A percentile compares a stretch with the other conserved stretches of the same genome.
Evolutionary conservation across 306 rosid species (phyloP).

Genomic region (Trichosanthes cucumerina): DNA sequence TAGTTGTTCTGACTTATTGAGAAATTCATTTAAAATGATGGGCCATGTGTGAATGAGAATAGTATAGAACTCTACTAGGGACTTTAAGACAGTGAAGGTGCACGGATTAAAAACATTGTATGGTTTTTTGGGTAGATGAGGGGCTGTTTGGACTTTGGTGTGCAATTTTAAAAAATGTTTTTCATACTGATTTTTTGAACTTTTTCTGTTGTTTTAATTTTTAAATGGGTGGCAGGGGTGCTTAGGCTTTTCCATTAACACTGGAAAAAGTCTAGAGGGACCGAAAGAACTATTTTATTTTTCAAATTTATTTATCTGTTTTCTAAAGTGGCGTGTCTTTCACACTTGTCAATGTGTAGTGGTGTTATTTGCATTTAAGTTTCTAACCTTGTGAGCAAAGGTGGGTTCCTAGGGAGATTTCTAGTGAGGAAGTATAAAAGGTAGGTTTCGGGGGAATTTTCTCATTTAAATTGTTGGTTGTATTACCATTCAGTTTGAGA

Average conservation of each 20-base stretch:
- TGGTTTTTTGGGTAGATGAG: neutral
- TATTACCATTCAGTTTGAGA: neutral
- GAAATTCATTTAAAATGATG: neutral
- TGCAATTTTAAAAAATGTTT: neutral
- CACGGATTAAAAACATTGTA: neutral
- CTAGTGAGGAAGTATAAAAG: neutral
- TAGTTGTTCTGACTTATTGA: neutral
- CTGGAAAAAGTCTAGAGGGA: neutral
- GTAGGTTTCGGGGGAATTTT: neutral
- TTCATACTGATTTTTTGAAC: neutral
- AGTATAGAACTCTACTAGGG: neutral
- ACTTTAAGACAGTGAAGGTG: neutral
- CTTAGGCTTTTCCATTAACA: neutral
- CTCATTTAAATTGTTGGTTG: neutral
- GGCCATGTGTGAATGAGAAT: neutral
- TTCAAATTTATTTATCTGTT: neutral
- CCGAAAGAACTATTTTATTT: neutral
- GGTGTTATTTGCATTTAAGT: neutral
- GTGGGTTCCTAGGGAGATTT: neutral
- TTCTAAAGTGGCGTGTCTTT: neutral
- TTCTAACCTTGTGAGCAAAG: neutral
- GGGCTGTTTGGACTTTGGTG: neutral
- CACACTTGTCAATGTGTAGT: neutral
- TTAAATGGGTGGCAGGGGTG: neutral
- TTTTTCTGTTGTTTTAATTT: neutral